These are phyloP conservation scores for Phialocephala subalpina DNA, from an alignment of 2,329 filamentous ascomycete genomes.

Conservation along the genomic window DNA sequence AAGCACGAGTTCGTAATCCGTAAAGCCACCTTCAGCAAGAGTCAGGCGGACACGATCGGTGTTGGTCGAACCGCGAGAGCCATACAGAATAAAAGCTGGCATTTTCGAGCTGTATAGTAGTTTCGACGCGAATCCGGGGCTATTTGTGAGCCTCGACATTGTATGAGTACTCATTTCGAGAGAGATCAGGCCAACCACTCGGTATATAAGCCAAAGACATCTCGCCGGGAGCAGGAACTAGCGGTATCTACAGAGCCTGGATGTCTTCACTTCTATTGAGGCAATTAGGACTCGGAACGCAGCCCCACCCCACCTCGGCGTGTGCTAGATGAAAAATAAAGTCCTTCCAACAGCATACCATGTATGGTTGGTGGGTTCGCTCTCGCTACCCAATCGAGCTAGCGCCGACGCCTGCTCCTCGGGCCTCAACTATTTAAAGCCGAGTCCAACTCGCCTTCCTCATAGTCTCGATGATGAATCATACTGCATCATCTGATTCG, in stretches of 20 bases:
- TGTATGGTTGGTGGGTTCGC: conserved; percentile 46
- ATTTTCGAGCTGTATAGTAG: conserved; percentile 46
- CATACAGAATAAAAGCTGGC: conserved; percentile 53
- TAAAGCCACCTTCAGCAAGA: conserved; percentile 53
- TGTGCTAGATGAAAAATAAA: too few relatives aligned
- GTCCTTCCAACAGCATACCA: conserved; percentile 11
- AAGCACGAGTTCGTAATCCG: conserved; percentile 50
- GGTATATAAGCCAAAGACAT: conserved; percentile 33
- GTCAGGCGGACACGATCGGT: conserved; percentile 53
- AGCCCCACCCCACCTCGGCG: conserved; percentile 13
- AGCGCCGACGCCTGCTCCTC: conserved; percentile 27
- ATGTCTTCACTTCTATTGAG: conserved; percentile 26
- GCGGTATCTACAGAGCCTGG: conserved; percentile 25
- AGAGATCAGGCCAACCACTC: conserved; percentile 28
- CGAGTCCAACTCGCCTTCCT: conserved; percentile 27
- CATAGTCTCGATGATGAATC: conserved; percentile 27
- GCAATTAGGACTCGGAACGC: conserved; percentile 23
- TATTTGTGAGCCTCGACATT: conserved; percentile 44
- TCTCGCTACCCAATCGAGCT: conserved; percentile 41
- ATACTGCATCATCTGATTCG: conserved; percentile 38
- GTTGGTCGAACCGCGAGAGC: conserved; percentile 50
- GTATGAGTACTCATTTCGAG: conserved; percentile 32
- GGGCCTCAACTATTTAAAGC: conserved; percentile 22
- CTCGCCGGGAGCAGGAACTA: conserved; percentile 29
- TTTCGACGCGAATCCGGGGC: conserved; percentile 39